Evolutionary conservation across 2,329 filamentous ascomycete species (phyloP), one percentile per base, ranked within the genome.

Genomic region (Corinectria fuckeliana): DNA sequence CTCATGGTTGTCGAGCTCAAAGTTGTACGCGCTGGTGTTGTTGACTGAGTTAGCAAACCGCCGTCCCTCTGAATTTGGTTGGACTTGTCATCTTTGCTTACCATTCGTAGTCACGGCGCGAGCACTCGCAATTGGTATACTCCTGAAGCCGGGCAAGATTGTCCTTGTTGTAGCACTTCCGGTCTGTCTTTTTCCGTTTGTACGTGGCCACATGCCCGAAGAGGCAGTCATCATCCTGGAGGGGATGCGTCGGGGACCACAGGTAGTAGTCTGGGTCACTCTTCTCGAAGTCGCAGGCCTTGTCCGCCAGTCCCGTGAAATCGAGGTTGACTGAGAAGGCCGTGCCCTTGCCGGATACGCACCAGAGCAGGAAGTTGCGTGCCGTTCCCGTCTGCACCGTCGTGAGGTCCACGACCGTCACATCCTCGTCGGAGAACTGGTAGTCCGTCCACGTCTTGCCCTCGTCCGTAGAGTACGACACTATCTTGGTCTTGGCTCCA

Each of bases 141-240:
- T 85, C 84, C 76, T 93, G 89, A 23, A 94, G 81, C 64, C 88
- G 86, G 64, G 88, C 82, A 63, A 96, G 85, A 62, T 84, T 85
- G 73, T 85, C 84, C 50, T 90, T 88, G 70, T 97, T 97, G 81
- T 88, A 97, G 80, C 95, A 99, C 47, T 89, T 79, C 18, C 83
- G 82, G 14, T 88, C 87, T n/a, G 82, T 77, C 76, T 91, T 93
- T 85, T 98, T 99, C 74, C 95, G 91, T 70, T 96, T 86, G 71
- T 97, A 99, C 71, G 91, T 86, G 26, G 93, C 88, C 58, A 91
- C 85, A 73, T 98, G 96, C 1, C 95, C 95, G 71, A 99, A 99
- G 2, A 99, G 82, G 75, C 95, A 99, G 67, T 93, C 87, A 63
- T 92, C 82, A 8, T 90, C 79, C 65, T 91, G 85, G 60, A 89